Evolutionary conservation across 441 rosid species (phyloP), one percentile per base, ranked within the genome.

Genomic region (Daphne laureola): DNA sequence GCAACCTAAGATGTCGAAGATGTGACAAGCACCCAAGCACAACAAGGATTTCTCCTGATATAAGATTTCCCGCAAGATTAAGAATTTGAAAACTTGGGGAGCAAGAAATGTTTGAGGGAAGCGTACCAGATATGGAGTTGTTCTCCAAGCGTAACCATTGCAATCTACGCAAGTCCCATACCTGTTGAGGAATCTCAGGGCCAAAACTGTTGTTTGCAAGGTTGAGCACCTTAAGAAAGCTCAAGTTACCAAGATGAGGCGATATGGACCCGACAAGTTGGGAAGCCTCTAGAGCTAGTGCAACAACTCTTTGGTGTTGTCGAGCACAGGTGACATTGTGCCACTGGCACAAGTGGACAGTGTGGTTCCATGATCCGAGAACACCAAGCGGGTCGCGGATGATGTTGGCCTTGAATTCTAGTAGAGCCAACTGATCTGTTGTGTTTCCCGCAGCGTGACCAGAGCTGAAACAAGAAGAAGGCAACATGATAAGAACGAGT

Each of bases 191-290:
- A 17, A 63, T 4, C 3, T 14, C 25, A 0, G 57, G 52, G 36
- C 13, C 14, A 25, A 49, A 44, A 15, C 27, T 50, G 51, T 63
- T 63, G 46, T 63, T 63, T 43, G 49, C 46, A 7, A 63, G 67
- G 57, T 56, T 43, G 14, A 63, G 23, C 27, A 14, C 14, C 15
- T 2, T 56, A 2, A 56, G 61, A 36, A 63, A 63, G 5, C 56
- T 55, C 2, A 63, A 44, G 44, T 63, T 63, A 2, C 62, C 62
- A 4, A 63, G 36, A 41, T 50, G 43, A 14, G 67, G 57, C 44
- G 67, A 46, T 5, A 63, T 49, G 15, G 53, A 17, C 4, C 62
- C 62, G 4, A 17, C 51, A 17, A 63, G 59, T n/a, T 54, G 31
- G 11, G 21, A 51, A 35, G 47, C 23, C 36, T 63, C 7, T 1